Evolutionary conservation across 2,329 filamentous ascomycete genomes (phyloP), one percentile per base, ranked within the genome.

Genomic region (Ilyonectria mors-panacis): DNA sequence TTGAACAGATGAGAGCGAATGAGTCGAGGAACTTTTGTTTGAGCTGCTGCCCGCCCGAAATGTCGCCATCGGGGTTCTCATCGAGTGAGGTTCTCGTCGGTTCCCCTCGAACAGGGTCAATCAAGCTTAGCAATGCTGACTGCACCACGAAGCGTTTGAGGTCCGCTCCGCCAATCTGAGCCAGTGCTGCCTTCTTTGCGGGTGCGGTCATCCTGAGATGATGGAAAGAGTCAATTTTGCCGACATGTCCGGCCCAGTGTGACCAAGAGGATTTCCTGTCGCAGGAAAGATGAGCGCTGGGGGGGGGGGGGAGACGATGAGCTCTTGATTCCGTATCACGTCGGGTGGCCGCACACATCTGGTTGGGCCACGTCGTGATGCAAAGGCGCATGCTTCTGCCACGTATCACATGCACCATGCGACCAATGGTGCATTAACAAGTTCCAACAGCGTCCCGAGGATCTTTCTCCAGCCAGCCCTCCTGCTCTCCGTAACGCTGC

Each of bases 1-100:
- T 78, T 8, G 77, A 74, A 59, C 72, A 78, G 6, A 80, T 64
- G 26, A 80, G 66, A 1, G 78, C 78, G 50, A 80, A 78, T 10
- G 78, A 79, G 63, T 79, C 78, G 1, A 78, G 74, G 26, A 79
- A 80, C 37, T 78, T 80, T 51, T 73, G 70, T 53, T 73, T 70
- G 7, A 73, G 65, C 28, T 74, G 66, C 50, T 73, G 33, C 17
- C 47, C 26, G n/a, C 44, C 53, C 54, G 42, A 53, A 53, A 33
- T 50, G 28, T 35, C 23, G 23, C 28, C 61, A 51, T 53, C 30
- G 6, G 61, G 61, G 47, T 64, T 23, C 45, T 54, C 35, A 45
- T 64, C 61, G 53, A 64, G 44, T 28, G 42, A 44, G n/a, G 15
- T 48, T 53, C 42, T 51, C 21, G 54, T 64, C n/a, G 61, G 61